Evolutionary conservation across 495 filamentous ascomycete genomes (phyloP).

Genomic region (Daldinia concentrica): DNA sequence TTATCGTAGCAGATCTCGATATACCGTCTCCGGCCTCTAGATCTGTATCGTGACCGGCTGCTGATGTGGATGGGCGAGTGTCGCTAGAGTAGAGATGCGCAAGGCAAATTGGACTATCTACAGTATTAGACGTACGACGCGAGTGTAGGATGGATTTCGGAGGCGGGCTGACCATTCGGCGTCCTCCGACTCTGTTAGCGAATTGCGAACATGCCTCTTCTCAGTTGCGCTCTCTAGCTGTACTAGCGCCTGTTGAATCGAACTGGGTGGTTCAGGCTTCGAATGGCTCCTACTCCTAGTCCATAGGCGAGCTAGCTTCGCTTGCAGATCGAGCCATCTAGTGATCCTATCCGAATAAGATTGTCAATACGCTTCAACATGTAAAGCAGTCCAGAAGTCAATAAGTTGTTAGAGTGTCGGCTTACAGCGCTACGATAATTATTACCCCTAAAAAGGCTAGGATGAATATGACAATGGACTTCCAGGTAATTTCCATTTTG

Average conservation of each 20-base stretch:
- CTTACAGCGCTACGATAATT: conserved; percentile 26
- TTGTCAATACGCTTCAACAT: conserved; percentile 4
- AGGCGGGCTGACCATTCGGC: conserved; percentile 26
- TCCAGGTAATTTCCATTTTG: conserved; percentile 23
- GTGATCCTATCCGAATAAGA: conserved; percentile 5
- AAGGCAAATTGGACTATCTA: conserved; percentile 33
- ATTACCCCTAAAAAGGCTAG: conserved; percentile 4
- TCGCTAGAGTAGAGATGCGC: conserved; percentile 18
- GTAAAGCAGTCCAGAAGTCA: neutral
- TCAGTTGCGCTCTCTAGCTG: conserved; percentile 31
- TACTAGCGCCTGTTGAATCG: conserved; percentile 31
- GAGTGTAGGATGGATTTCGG: neutral
- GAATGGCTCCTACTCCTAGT: conserved; percentile 4
- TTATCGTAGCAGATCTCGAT: conserved; percentile 3
- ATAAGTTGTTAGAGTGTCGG: neutral
- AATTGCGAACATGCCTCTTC: conserved; percentile 14
- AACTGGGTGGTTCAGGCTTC: conserved; percentile 16
- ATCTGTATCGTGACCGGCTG: conserved; percentile 5
- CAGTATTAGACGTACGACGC: neutral
- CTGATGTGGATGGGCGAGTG: conserved; percentile 8
- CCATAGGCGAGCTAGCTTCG: neutral
- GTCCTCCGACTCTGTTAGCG: conserved; percentile 22
- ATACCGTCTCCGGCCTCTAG: conserved; percentile 22
- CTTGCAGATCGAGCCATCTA: conserved; percentile 11
- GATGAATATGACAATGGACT: conserved; percentile 14